Conservation (phyloP, 495 filamentous ascomycete genomes). For the Hyphodiscus hymeniophilus region DNA sequence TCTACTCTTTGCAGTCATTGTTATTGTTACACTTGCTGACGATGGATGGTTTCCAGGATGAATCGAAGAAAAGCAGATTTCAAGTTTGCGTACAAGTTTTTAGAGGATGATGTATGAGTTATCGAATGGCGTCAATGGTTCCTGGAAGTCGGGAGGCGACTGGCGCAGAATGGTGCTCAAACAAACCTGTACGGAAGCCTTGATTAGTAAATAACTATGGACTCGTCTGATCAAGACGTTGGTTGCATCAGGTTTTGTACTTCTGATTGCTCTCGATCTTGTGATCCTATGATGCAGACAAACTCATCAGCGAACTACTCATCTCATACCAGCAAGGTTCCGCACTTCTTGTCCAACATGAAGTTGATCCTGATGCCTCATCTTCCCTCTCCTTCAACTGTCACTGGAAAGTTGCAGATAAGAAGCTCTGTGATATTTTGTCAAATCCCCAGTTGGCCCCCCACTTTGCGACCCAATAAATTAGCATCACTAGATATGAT, state of each 20-base stretch:
- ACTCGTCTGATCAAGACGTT: constrained; percentile 17
- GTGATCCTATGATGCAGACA: no score
- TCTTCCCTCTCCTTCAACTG: no score
- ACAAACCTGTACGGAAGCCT: constrained; percentile 11
- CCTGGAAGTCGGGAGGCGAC: constrained; percentile 11
- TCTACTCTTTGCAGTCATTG: neutral
- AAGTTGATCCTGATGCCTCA: no score
- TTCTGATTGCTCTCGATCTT: no score
- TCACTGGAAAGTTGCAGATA: no score
- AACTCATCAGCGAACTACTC: no score
- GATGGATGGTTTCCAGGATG: constrained; percentile 58
- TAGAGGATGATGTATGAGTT: constrained; percentile 77
- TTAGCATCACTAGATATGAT: no score
- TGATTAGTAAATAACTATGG: constrained; percentile 19
- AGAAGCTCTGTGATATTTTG: no score
- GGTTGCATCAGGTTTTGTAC: neutral
- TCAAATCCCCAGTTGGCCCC: no score
- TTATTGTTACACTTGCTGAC: constrained; percentile 1
- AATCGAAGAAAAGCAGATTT: constrained; percentile 97
- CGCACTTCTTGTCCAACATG: no score
- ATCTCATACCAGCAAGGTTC: no score
- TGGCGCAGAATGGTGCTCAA: constrained; percentile 18
- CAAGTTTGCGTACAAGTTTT: constrained; percentile 95
- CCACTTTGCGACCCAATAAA: no score
- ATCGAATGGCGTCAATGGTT: constrained; percentile 12